These are phyloP conservation scores for Cairneyella variabilis DNA, from an alignment of 495 filamentous ascomycete genomes.

Conservation along the genomic window DNA sequence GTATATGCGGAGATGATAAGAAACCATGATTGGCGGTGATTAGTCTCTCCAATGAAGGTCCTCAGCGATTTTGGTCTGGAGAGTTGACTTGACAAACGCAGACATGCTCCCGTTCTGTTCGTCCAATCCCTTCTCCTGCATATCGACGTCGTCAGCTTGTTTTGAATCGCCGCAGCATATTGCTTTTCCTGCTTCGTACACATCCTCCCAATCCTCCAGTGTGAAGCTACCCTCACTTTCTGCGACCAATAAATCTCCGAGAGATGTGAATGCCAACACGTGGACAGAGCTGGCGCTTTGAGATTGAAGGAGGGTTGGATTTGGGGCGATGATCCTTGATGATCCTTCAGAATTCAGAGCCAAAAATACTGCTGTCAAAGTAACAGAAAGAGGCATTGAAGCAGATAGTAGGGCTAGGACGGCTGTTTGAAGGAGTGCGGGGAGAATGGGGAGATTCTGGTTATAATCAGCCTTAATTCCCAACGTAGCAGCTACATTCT, in stretches of 20 bases:
- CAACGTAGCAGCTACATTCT: neutral
- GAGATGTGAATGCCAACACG: conserved; percentile 71
- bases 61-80: conserved; percentile 54
- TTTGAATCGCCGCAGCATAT: conserved; percentile 54
- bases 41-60: conserved; percentile 60
- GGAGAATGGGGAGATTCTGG: conserved; percentile 71
- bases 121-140: conserved; percentile 29
- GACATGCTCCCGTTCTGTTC: conserved; percentile 46
- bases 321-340: conserved; percentile 37
- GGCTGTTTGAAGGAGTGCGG: conserved; percentile 68
- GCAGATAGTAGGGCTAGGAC: conserved; percentile 73
- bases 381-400: conserved; percentile 68
- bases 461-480: conserved; percentile 10
- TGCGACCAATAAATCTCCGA: conserved; percentile 67
- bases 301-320: conserved; percentile 53
- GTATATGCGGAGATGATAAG: conserved; percentile 16
- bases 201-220: conserved; percentile 70
- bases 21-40: conserved; percentile 24
- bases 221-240: conserved; percentile 81
- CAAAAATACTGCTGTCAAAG: conserved; percentile 59
- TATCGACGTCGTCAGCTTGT: conserved; percentile 37
- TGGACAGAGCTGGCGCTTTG: conserved; percentile 64
- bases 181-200: conserved; percentile 57
- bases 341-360: conserved; percentile 49
- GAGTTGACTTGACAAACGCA: conserved; percentile 58